Evolutionary conservation across 73 alveolate genomes (phyloP).

Genomic region (Paramecium tetraurelia): DNA sequence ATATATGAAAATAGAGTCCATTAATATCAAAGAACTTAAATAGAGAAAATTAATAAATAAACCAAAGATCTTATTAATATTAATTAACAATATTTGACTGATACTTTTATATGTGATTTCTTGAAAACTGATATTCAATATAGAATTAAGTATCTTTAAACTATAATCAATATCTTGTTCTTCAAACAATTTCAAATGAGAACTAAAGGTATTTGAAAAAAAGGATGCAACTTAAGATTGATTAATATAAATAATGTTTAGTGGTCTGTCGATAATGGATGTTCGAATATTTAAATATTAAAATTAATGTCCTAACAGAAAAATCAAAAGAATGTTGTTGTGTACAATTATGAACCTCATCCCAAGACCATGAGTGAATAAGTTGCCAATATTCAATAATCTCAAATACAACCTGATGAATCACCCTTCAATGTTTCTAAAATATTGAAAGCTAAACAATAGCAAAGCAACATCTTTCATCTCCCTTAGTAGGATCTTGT

Average conservation of each 20-base stretch:
- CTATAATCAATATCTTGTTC: no score
- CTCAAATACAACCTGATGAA: background rate
- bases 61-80: no score
- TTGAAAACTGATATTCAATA: no score
- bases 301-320: slow-evolving; percentile 35
- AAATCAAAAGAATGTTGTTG: background rate
- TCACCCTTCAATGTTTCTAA: slow-evolving; percentile 31
- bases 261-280: slow-evolving; percentile 1
- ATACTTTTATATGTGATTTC: no score
- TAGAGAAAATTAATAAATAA: no score
- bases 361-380: background rate
- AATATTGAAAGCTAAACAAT: background rate
- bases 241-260: background rate
- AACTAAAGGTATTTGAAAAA: no score
- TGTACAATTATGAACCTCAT: slow-evolving; percentile 41
- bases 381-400: background rate
- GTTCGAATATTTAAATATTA: background rate
- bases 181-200: no score
- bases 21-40: no score
- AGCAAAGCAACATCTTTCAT: slow-evolving; percentile 32
- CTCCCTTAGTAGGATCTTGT: background rate
- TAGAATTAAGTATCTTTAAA: no score
- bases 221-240: no score
- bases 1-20: no score
- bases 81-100: no score